Conservation (phyloP, 441 rosid species). For the Adansonia madagascariensis region DNA sequence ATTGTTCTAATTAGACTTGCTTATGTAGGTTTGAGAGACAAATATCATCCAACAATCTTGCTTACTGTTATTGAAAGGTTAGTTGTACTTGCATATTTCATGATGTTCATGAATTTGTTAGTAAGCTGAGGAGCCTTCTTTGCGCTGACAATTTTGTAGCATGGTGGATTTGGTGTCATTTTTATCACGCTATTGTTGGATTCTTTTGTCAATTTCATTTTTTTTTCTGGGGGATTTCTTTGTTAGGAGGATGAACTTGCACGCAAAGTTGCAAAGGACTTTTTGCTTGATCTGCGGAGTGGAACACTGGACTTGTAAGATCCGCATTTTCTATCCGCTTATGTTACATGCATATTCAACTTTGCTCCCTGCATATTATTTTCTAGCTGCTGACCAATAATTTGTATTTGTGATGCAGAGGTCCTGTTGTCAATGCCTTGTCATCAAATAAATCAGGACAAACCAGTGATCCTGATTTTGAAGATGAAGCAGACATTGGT, state of each 20-base stretch:
- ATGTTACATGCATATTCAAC: too few species aligned
- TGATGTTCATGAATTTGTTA: background rate
- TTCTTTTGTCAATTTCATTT: conserved; percentile 8
- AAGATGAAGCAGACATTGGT: too few species aligned
- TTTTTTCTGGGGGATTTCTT: too few species aligned
- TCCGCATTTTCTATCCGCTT: too few species aligned
- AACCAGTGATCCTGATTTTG: too few species aligned
- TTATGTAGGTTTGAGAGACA: conserved; percentile 61
- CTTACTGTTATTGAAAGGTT: conserved; percentile 83
- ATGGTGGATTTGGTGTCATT: background rate
- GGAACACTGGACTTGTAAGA: too few species aligned
- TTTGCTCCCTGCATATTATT: background rate
- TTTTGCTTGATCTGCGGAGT: too few species aligned
- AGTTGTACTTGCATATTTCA: conserved; percentile 25
- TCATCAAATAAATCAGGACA: too few species aligned
- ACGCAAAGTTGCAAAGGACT: too few species aligned
- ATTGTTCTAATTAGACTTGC: conserved; percentile 33
- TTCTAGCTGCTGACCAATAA: background rate
- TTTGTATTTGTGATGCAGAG: too few species aligned
- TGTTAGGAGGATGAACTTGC: too few species aligned
- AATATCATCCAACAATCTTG: conserved; percentile 94
- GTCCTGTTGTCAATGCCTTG: background rate
- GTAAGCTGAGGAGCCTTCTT: conserved; percentile 7
- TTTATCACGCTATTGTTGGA: background rate
- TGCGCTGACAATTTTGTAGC: background rate